phyloP scores from a whole-genome alignment of 768 basidiomycete genomes.

The Leccinum rimulosum region DNA sequence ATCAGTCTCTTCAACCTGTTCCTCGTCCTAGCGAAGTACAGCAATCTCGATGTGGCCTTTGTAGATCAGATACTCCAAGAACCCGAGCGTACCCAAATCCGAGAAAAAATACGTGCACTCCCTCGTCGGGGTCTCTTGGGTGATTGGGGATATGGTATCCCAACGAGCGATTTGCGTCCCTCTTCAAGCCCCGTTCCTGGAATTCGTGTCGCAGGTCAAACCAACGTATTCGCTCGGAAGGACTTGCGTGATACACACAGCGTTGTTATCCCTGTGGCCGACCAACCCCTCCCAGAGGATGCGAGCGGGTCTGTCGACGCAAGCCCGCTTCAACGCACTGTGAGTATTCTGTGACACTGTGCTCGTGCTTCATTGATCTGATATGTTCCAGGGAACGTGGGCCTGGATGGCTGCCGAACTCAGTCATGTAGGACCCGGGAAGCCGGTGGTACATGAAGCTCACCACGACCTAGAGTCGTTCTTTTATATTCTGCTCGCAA shows the following conservation, averaged over 20 bases:
- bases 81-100: neutral
- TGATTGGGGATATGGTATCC: slow-evolving; percentile 8
- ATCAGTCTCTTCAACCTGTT: slow-evolving; percentile 10
- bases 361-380: neutral
- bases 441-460: neutral
- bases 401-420: slow-evolving; percentile 8
- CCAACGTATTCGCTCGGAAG: neutral
- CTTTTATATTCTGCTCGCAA: slow-evolving; percentile 8
- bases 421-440: neutral
- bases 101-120: neutral
- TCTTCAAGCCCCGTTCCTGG: neutral
- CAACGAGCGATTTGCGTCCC: neutral
- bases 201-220: neutral
- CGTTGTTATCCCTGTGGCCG: neutral
- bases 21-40: neutral
- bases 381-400: slow-evolving; percentile 1
- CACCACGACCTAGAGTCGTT: slow-evolving; percentile 12
- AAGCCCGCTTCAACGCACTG: neutral
- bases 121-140: neutral
- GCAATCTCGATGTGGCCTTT: neutral
- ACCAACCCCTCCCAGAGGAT: neutral
- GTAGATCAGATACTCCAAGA: neutral
- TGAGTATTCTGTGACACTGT: neutral
- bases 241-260: neutral
- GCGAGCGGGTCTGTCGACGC: neutral